A percentile compares a stretch with the other conserved stretches of the same genome.
Conservation (phyloP, 2,329 filamentous ascomycete species). For the Venturia nashicola region DNA sequence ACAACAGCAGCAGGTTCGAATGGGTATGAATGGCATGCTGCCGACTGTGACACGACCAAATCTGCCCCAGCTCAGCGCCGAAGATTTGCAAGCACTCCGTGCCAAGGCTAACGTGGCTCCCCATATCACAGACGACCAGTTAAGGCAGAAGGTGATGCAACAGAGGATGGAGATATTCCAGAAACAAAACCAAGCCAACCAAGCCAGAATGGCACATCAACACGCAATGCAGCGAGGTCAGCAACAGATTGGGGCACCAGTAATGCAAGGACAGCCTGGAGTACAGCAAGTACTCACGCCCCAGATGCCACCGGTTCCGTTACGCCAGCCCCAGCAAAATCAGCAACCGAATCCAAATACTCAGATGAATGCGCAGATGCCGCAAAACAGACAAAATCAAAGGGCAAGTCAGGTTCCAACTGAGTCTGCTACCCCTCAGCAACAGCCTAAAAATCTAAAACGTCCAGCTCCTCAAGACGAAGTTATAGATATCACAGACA, state of each 20-base stretch:
- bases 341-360: not conserved
- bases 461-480: conserved; percentile 4
- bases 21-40: conserved; percentile 1
- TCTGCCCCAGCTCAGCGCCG: not conserved
- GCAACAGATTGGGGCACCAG: not conserved
- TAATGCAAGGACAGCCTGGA: not conserved
- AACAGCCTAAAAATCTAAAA: not conserved
- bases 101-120: not conserved
- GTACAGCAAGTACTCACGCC: not conserved
- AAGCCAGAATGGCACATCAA: not conserved
- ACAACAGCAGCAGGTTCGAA: not conserved
- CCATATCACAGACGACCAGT: not conserved
- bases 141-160: not conserved
- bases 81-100: not conserved
- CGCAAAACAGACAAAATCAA: conserved; percentile 3
- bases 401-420: not conserved
- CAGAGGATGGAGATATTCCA: not conserved
- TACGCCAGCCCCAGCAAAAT: not conserved
- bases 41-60: not conserved
- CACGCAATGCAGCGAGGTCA: not conserved
- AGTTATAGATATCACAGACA: not conserved
- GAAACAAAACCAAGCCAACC: not conserved
- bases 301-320: not conserved
- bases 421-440: not conserved
- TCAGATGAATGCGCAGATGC: not conserved